Percentiles rank a stretch among this genome's conserved stretches.
Evolutionary conservation across 805 yeast species (phyloP).

Genomic region (Candida xiaguanensis): DNA sequence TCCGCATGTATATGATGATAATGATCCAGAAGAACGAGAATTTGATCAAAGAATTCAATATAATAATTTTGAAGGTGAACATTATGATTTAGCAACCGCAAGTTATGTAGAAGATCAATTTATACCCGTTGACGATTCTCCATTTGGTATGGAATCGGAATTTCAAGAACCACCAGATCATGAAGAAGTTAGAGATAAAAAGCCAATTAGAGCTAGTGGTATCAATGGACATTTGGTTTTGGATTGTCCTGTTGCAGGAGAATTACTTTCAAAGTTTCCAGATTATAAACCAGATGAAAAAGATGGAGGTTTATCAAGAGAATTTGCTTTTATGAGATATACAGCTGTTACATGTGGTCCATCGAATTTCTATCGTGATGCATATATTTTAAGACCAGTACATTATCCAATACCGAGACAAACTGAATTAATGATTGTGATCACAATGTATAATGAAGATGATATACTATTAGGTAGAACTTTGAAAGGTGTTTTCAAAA

Average conservation of each 20-base stretch:
- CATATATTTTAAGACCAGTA: constrained; percentile 53
- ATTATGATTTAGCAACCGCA: constrained; percentile 34
- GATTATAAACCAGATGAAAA: constrained; percentile 29
- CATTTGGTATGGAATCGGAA: constrained; percentile 25
- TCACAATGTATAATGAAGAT: constrained; percentile 69
- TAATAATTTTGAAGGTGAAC: constrained; percentile 39
- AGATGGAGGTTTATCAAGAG: constrained; percentile 45
- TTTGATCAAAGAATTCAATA: constrained; percentile 37
- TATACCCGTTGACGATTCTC: constrained; percentile 15
- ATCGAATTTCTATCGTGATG: constrained; percentile 53
- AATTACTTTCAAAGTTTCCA: constrained; percentile 38
- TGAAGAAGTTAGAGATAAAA: constrained; percentile 31
- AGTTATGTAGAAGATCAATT: constrained; percentile 14
- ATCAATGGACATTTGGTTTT: constrained; percentile 44
- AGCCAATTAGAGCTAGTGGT: constrained; percentile 35
- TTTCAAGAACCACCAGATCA: constrained; percentile 29
- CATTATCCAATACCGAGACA: constrained; percentile 51
- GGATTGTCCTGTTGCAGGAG: constrained; percentile 46
- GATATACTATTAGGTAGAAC: constrained; percentile 59
- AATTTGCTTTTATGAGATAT: constrained; percentile 59
- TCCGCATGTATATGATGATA: constrained; percentile 39
- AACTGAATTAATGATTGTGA: constrained; percentile 58
- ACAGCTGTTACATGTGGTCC: constrained; percentile 71
- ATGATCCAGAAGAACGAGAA: constrained; percentile 36
- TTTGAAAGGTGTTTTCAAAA: constrained; percentile 60